Percentiles rank a stretch among this genome's conserved stretches.
These are phyloP conservation scores for Sporothrix variecibatus DNA, from an alignment of 2,329 filamentous ascomycete species.

Conservation along the genomic window DNA sequence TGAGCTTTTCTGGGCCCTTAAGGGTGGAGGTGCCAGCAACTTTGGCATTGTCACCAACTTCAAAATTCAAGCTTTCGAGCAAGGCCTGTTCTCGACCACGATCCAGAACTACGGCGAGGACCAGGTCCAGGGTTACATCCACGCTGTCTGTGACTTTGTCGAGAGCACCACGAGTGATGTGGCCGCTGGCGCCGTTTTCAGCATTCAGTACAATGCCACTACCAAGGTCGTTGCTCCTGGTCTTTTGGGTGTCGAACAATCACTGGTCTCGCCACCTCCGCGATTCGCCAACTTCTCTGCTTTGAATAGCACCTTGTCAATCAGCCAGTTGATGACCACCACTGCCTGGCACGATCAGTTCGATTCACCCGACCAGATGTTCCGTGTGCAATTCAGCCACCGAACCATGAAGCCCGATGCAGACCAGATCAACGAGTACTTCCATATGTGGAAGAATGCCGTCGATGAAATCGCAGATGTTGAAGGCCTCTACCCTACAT, in stretches of 20 bases:
- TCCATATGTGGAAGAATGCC: slow-evolving; percentile 40
- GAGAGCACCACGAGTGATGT: slow-evolving; percentile 33
- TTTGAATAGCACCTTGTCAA: slow-evolving; percentile 32
- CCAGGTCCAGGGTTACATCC: slow-evolving; percentile 34
- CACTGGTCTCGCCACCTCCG: slow-evolving; percentile 38
- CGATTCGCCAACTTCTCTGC: slow-evolving; percentile 39
- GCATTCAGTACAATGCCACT: slow-evolving; percentile 37
- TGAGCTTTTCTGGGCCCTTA: slow-evolving; percentile 46
- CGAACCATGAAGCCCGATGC: slow-evolving; percentile 43
- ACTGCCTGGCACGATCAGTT: slow-evolving; percentile 35
- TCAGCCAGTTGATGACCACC: slow-evolving; percentile 37
- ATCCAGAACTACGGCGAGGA: slow-evolving; percentile 38
- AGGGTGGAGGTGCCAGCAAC: slow-evolving; percentile 48
- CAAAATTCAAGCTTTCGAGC: slow-evolving; percentile 28
- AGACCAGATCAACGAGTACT: slow-evolving; percentile 38
- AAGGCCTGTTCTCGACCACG: slow-evolving; percentile 38
- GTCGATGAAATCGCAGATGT: slow-evolving; percentile 41
- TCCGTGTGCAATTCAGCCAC: slow-evolving; percentile 42
- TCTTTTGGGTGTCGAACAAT: slow-evolving; percentile 41
- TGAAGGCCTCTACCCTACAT: slow-evolving; percentile 42
- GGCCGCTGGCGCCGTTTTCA: slow-evolving; percentile 39
- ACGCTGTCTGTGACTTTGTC: slow-evolving; percentile 35
- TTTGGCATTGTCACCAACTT: slow-evolving; percentile 40
- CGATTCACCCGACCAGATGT: slow-evolving; percentile 41
- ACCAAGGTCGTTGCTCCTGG: slow-evolving; percentile 34